Conservation (phyloP, 2,329 filamentous ascomycete species). For the Fusarium incarnatum region DNA sequence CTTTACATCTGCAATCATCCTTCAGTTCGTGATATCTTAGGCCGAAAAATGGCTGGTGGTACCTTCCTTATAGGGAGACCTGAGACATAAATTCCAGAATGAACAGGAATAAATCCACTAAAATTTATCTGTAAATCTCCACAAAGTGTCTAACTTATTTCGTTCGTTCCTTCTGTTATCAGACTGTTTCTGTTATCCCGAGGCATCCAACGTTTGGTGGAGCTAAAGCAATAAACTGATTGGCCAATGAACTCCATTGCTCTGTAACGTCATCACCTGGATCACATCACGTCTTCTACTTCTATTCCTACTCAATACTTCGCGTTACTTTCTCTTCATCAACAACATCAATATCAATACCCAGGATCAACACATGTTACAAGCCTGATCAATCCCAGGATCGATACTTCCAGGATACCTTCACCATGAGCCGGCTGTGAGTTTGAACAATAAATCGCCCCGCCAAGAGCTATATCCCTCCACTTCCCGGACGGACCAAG, state of each 20-base stretch:
- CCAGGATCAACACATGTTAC: slow-evolving; percentile 11
- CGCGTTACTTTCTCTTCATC: slow-evolving; percentile 11
- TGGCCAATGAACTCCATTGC: slow-evolving; percentile 26
- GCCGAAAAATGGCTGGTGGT: not conserved
- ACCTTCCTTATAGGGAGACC: not conserved
- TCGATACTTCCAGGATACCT: slow-evolving; percentile 18
- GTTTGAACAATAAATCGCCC: slow-evolving; percentile 22
- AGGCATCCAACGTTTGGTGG: slow-evolving; percentile 2
- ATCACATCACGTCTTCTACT: slow-evolving; percentile 41
- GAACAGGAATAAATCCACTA: not conserved
- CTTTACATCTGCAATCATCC: not conserved
- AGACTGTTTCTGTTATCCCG: not conserved
- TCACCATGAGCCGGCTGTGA: slow-evolving; percentile 43
- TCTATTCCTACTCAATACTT: not conserved
- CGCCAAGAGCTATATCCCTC: slow-evolving; percentile 9
- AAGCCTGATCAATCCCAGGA: slow-evolving; percentile 8
- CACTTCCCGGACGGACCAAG: slow-evolving; percentile 22
- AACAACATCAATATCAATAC: slow-evolving; percentile 15
- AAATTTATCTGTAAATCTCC: fast-evolving
- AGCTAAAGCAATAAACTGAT: slow-evolving; percentile 18
- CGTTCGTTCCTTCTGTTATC: not conserved
- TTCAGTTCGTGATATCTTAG: not conserved
- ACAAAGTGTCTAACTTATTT: not conserved
- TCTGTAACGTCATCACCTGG: slow-evolving; percentile 41
- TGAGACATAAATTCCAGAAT: not conserved